Conservation (phyloP, 495 filamentous ascomycete genomes). For the Bombardia bombarda region DNA sequence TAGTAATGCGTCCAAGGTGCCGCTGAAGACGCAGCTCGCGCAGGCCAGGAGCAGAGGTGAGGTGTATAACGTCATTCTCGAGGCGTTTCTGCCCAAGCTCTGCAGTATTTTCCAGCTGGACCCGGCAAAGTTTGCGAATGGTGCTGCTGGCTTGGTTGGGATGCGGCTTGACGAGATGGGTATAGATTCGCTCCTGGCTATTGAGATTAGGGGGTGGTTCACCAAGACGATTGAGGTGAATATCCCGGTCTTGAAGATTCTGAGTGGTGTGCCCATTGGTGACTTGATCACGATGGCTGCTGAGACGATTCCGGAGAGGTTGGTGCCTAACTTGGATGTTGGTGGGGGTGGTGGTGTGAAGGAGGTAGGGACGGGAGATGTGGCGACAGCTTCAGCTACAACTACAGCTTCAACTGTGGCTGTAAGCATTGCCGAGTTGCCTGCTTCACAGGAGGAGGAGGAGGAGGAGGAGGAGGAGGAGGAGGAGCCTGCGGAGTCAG, state of each 20-base stretch:
- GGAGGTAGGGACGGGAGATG: too few species aligned
- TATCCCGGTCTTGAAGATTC: background rate
- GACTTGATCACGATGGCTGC: background rate
- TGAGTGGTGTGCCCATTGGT: background rate
- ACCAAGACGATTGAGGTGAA: background rate
- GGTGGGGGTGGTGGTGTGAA: too few species aligned
- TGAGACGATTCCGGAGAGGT: too few species aligned
- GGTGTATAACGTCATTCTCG: background rate
- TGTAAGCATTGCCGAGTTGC: too few species aligned
- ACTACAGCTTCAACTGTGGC: too few species aligned
- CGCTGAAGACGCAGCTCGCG: background rate
- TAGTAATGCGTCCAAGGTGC: background rate
- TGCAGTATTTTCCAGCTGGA: background rate
- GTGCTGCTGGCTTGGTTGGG: too few species aligned
- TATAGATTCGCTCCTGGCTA: background rate
- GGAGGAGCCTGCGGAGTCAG: too few species aligned
- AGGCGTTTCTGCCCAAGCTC: background rate
- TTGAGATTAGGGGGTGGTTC: background rate
- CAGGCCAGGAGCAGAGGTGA: background rate
- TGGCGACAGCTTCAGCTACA: too few species aligned
- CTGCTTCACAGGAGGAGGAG: too few species aligned
- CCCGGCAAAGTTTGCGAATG: background rate
- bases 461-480: too few species aligned
- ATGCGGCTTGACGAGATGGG: background rate
- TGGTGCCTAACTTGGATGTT: too few species aligned